A percentile compares a stretch with the other conserved stretches of the same genome.
phyloP scores from a whole-genome alignment of 1,284 basidiomycete species.

The Ceratobasidium theobromae region DNA sequence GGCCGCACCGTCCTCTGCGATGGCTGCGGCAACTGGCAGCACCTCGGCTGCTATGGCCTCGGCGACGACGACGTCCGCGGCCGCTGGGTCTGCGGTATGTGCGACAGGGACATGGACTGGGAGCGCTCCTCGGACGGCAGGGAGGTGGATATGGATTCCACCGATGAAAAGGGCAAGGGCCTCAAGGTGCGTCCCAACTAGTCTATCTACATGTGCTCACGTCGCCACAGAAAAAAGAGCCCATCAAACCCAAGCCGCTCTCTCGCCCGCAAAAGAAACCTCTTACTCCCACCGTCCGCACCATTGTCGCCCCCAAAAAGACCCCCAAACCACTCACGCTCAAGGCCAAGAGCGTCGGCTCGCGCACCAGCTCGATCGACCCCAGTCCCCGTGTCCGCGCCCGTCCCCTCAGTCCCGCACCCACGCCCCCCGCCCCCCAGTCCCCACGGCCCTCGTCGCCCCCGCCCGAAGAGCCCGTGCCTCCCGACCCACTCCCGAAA shows the following conservation, averaged over 20 bases:
- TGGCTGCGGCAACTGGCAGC: slow-evolving; percentile 35
- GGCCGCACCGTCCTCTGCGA: slow-evolving; percentile 36
- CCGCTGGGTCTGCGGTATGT: slow-evolving; percentile 31
- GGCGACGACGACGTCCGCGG: slow-evolving; percentile 9
- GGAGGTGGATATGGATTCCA: background rate
- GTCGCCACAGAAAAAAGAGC: slow-evolving; percentile 3
- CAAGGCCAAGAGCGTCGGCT: slow-evolving; percentile 10
- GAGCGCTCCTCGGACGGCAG: background rate
- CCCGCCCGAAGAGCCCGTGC: background rate
- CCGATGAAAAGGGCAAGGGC: slow-evolving; percentile 4
- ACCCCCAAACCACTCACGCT: slow-evolving; percentile 2
- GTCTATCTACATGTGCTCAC: background rate
- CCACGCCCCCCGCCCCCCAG: slow-evolving; percentile 18
- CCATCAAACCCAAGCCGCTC: background rate
- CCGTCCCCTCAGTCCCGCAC: slow-evolving; percentile 10
- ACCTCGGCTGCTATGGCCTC: slow-evolving; percentile 33
- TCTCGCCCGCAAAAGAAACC: slow-evolving; percentile 2
- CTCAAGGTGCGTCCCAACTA: background rate
- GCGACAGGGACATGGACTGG: slow-evolving; percentile 23
- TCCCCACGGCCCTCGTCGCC: slow-evolving; percentile 22
- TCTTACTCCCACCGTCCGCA: slow-evolving; percentile 12
- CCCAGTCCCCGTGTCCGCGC: slow-evolving; percentile 15
- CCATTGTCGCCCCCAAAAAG: slow-evolving; percentile 9
- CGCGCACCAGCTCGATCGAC: slow-evolving; percentile 10
- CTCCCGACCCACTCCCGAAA: background rate